Conservation (phyloP, 208 protist species). For the Trichomonas vaginalis region DNA sequence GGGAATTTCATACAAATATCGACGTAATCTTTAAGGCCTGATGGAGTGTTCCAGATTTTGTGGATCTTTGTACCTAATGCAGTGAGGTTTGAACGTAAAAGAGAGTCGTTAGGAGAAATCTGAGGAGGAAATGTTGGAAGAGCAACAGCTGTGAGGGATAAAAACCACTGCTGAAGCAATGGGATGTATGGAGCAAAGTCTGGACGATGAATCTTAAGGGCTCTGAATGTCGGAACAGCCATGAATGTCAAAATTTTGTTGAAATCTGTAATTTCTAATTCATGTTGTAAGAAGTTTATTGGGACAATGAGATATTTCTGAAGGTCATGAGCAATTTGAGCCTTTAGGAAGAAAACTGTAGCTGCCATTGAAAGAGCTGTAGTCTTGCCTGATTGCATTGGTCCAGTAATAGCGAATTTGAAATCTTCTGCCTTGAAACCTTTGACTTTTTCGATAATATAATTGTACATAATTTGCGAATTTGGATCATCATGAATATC, state of each 20-base stretch:
- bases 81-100: neutral
- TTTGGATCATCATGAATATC: neutral
- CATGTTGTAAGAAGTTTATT: neutral
- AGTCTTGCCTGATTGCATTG: neutral
- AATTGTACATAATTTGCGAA: neutral
- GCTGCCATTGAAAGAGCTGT: neutral
- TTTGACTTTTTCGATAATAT: neutral
- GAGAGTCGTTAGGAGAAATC: neutral
- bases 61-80: neutral
- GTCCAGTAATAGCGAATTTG: neutral
- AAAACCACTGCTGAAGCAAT: neutral
- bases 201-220: neutral
- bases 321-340: neutral
- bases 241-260: neutral
- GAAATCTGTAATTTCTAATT: neutral
- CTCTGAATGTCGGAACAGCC: neutral
- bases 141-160: neutral
- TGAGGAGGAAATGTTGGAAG: neutral
- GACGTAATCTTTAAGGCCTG: neutral
- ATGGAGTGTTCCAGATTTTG: neutral
- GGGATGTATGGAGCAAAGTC: neutral
- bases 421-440: neutral
- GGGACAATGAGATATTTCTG: neutral
- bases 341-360: neutral
- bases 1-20: neutral